phyloP scores from a whole-genome alignment of 495 filamentous ascomycete genomes.

The Chaetomidium leptoderma region DNA sequence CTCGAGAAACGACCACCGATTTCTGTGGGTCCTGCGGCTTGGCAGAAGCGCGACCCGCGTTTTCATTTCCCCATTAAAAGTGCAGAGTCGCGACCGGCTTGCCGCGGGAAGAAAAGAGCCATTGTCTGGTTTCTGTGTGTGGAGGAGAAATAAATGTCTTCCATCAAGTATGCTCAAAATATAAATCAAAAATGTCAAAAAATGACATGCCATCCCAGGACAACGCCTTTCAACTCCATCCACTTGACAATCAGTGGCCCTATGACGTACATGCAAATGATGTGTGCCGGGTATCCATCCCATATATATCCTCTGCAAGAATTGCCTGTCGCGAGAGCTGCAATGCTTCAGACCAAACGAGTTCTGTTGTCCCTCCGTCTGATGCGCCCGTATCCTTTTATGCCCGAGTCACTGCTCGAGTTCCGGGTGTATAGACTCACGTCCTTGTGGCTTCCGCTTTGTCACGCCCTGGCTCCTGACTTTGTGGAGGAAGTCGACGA shows the following conservation, averaged over 20 bases:
- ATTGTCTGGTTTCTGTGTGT: background rate
- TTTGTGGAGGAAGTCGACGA: conserved; percentile 83
- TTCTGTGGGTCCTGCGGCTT: conserved; percentile 21
- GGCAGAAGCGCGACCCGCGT: conserved; percentile 24
- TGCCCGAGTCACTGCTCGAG: conserved; percentile 16
- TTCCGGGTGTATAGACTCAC: conserved; percentile 23
- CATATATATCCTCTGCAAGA: background rate
- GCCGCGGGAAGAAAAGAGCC: background rate
- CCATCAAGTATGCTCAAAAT: background rate
- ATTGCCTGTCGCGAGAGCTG: background rate
- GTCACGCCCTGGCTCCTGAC: conserved; percentile 47
- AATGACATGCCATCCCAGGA: background rate
- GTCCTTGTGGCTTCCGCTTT: conserved; percentile 31
- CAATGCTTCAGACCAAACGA: conserved; percentile 3
- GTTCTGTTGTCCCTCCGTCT: conserved; percentile 16
- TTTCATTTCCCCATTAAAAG: conserved; percentile 26
- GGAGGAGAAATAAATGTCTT: background rate
- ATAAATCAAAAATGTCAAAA: background rate
- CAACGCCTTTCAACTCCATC: conserved; percentile 8
- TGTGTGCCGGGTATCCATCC: background rate
- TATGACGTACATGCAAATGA: background rate
- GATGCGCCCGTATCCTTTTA: background rate
- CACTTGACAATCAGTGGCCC: background rate
- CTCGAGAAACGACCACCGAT: conserved; percentile 22
- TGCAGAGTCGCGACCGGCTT: background rate